Conservation (phyloP, 2,329 filamentous ascomycete species). For the Aureobasidium vineae region DNA sequence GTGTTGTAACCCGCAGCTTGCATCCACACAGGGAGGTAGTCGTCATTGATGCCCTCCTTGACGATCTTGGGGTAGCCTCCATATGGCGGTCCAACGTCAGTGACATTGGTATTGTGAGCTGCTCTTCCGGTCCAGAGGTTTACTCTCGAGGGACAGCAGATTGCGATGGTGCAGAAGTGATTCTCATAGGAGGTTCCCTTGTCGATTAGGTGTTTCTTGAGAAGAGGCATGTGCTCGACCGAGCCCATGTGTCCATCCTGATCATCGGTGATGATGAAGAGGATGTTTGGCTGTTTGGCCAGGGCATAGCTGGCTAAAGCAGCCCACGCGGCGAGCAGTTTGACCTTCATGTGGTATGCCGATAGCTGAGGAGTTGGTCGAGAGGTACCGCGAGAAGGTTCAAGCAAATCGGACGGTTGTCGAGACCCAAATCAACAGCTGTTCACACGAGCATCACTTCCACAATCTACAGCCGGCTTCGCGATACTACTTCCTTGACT, state of each 20-base stretch:
- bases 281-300: constrained; percentile 50
- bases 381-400: not conserved
- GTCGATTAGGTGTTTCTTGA: constrained; percentile 57
- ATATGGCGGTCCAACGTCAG: constrained; percentile 53
- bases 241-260: constrained; percentile 64
- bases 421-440: not conserved
- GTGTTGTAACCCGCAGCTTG: constrained; percentile 66
- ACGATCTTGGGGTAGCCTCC: constrained; percentile 67
- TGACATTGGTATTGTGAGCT: constrained; percentile 69
- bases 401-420: not conserved
- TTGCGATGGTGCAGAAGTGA: constrained; percentile 62
- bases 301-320: not conserved
- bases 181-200: constrained; percentile 59
- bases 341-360: not conserved
- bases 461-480: not conserved
- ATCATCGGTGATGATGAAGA: constrained; percentile 68
- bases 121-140: constrained; percentile 63
- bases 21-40: constrained; percentile 68
- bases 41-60: constrained; percentile 61
- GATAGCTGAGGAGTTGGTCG: not conserved
- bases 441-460: not conserved
- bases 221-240: constrained; percentile 58
- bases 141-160: constrained; percentile 67
- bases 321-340: not conserved
- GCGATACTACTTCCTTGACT: not conserved